Evolutionary conservation across 176 grass and related monocot species (phyloP).

Genomic region (Dactylis glomerata): DNA sequence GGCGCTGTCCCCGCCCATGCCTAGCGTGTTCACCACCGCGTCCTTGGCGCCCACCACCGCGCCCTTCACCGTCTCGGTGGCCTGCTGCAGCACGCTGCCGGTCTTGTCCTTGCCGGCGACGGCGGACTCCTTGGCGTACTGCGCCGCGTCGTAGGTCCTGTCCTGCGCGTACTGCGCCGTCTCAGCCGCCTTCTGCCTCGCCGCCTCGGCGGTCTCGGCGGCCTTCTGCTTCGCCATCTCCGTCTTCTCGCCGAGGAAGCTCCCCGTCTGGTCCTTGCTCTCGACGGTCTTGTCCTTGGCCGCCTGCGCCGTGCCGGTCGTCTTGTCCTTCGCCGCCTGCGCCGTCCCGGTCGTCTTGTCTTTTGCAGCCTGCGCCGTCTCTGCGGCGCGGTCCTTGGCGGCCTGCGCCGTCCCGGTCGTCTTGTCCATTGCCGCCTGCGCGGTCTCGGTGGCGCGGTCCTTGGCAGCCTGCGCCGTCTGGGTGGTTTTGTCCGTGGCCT

Average conservation of each 20-base stretch:
- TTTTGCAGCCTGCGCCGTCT: slow-evolving; percentile 3
- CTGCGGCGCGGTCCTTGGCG: slow-evolving; percentile 31
- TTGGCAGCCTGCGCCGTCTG: slow-evolving; percentile 24
- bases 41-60: slow-evolving; percentile 61
- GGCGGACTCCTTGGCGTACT: slow-evolving; percentile 46
- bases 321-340: slow-evolving; percentile 7
- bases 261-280: slow-evolving; percentile 32
- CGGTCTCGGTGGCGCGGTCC: slow-evolving; percentile 22
- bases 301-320: neutral
- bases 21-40: slow-evolving; percentile 57
- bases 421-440: slow-evolving; percentile 26
- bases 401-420: neutral
- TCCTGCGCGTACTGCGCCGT: neutral
- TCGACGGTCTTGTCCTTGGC: slow-evolving; percentile 12
- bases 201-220: slow-evolving; percentile 10
- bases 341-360: slow-evolving; percentile 9
- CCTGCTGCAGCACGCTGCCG: slow-evolving; percentile 53
- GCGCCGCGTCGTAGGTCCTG: slow-evolving; percentile 14
- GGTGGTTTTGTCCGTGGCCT: slow-evolving; percentile 31
- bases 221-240: slow-evolving; percentile 52
- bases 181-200: slow-evolving; percentile 9
- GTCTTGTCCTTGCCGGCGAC: slow-evolving; percentile 54
- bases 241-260: slow-evolving; percentile 19
- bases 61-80: slow-evolving; percentile 50
- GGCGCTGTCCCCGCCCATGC: slow-evolving; percentile 37